Evolutionary conservation across 108 stramenopile genomes (phyloP).

Genomic region (Fistulifera pelliculosa): DNA sequence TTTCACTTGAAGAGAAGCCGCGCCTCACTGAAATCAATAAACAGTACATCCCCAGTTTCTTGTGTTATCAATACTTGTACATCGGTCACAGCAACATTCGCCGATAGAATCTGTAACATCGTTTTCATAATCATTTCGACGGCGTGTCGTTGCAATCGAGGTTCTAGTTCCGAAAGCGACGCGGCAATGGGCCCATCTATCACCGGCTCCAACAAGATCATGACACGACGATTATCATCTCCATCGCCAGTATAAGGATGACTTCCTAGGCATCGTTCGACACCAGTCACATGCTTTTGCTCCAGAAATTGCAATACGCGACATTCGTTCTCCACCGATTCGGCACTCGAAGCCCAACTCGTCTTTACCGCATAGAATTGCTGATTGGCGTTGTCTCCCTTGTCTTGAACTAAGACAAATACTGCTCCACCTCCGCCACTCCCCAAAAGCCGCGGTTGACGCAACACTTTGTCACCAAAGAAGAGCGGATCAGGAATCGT

Average conservation of each 20-base stretch:
- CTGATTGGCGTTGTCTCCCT: not conserved
- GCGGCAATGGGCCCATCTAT: constrained; percentile 3
- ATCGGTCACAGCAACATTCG: constrained; percentile 45
- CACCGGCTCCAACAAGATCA: constrained; percentile 46
- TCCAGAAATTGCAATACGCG: constrained; percentile 29
- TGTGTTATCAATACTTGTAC: constrained; percentile 49
- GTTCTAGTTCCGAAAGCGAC: not conserved
- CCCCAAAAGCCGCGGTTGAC: constrained; percentile 22
- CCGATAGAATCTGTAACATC: constrained; percentile 48
- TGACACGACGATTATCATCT: constrained; percentile 30
- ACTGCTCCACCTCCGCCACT: constrained; percentile 34
- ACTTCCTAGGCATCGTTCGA: constrained; percentile 41
- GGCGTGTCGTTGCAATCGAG: constrained; percentile 8
- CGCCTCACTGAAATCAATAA: constrained; percentile 77
- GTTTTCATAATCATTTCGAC: constrained; percentile 31
- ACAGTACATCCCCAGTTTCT: constrained; percentile 41
- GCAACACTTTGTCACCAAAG: not conserved
- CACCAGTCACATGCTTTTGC: constrained; percentile 19
- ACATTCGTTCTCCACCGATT: constrained; percentile 60
- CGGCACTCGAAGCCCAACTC: constrained; percentile 50
- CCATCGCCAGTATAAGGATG: constrained; percentile 17
- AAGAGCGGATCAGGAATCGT: too few relatives aligned
- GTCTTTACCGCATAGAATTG: constrained; percentile 33
- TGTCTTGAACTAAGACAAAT: constrained; percentile 4
- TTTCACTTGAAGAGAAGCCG: constrained; percentile 4